phyloP scores from a whole-genome alignment of 2,329 filamentous ascomycete species.

The Xylariaceae sp. region DNA sequence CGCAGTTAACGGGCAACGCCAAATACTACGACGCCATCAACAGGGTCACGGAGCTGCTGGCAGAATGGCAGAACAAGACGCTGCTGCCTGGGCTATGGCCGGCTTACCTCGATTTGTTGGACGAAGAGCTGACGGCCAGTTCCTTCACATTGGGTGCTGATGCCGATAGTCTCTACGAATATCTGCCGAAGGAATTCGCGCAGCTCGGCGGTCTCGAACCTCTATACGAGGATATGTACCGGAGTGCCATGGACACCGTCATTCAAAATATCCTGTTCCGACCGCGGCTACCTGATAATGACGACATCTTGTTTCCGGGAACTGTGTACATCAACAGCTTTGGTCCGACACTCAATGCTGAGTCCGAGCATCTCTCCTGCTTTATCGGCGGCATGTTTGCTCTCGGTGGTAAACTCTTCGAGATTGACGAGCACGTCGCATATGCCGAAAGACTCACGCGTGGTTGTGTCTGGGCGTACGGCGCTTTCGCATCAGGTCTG shows the following conservation, averaged over 20 bases:
- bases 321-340: conserved; percentile 27
- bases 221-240: conserved; percentile 63
- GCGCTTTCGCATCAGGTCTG: conserved; percentile 49
- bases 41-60: conserved; percentile 67
- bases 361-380: conserved; percentile 42
- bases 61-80: conserved; percentile 63
- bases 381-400: conserved; percentile 48
- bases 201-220: conserved; percentile 60
- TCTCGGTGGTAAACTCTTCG: conserved; percentile 43
- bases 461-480: conserved; percentile 58
- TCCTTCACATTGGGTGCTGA: conserved; percentile 52
- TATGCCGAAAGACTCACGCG: conserved; percentile 46
- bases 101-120: conserved; percentile 55
- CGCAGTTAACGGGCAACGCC: conserved; percentile 63
- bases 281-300: conserved; percentile 58
- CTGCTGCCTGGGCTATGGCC: conserved; percentile 77
- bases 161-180: conserved; percentile 57
- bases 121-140: conserved; percentile 38
- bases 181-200: conserved; percentile 58
- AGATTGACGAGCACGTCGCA: conserved; percentile 41
- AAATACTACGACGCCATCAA: conserved; percentile 75
- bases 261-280: conserved; percentile 64
- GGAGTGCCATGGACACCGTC: conserved; percentile 54
- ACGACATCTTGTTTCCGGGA: conserved; percentile 62
- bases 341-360: conserved; percentile 27